Evolutionary conservation across 1,284 basidiomycete genomes (phyloP).

Genomic region (Moesziomyces antarcticus): DNA sequence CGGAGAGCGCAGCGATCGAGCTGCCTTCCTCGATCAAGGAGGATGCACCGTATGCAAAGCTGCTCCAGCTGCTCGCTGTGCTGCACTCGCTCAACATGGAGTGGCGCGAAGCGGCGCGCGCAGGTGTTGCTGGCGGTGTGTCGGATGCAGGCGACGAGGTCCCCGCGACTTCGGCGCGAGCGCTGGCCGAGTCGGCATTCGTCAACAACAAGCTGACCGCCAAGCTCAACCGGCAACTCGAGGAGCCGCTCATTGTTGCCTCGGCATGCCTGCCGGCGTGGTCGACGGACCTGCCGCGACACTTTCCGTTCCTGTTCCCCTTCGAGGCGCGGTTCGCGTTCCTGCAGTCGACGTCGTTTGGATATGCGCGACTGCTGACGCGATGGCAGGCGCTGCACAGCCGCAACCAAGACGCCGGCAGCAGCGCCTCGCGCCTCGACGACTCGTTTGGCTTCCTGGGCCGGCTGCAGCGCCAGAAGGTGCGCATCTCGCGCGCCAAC

Average conservation of each 20-base stretch:
- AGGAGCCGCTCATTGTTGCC: constrained; percentile 98
- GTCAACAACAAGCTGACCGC: constrained; percentile 98
- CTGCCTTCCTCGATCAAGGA: constrained; percentile 80
- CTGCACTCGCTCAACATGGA: constrained; percentile 83
- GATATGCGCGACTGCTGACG: constrained; percentile 91
- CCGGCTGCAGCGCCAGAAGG: constrained; percentile 92
- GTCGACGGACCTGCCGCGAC: constrained; percentile 91
- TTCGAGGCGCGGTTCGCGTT: constrained; percentile 97
- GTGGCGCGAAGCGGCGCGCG: constrained; percentile 68
- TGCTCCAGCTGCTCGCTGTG: constrained; percentile 87
- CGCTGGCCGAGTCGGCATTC: constrained; percentile 79
- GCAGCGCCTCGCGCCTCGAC: constrained; percentile 70
- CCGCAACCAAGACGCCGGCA: constrained; percentile 70
- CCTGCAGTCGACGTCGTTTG: constrained; percentile 95
- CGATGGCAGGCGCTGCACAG: constrained; percentile 81
- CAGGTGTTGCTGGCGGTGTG: constrained; percentile 6
- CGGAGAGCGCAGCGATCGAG: constrained; percentile 24
- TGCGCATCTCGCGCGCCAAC: constrained; percentile 92
- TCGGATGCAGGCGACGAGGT: constrained; percentile 26
- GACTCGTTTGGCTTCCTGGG: constrained; percentile 91
- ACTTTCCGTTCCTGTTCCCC: constrained; percentile 97
- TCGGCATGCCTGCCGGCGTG: constrained; percentile 96
- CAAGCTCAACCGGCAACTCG: constrained; percentile 95
- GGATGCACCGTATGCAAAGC: constrained; percentile 86
- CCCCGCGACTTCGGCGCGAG: constrained; percentile 61